Evolutionary conservation across 2,329 filamentous ascomycete species (phyloP).

Genomic region (Colletotrichum salicis): DNA sequence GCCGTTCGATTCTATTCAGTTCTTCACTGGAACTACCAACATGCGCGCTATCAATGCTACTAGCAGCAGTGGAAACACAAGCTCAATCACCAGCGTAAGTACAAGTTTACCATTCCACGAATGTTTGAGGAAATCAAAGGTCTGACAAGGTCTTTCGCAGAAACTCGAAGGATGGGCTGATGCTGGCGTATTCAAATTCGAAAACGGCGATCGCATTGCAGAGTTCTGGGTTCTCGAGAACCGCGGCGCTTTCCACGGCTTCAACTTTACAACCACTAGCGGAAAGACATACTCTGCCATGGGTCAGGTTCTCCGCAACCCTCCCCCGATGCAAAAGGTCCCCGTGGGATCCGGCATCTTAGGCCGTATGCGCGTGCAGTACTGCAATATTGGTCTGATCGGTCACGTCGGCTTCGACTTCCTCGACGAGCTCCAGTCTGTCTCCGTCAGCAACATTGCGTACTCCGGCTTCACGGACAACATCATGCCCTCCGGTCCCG

Average conservation of each 20-base stretch:
- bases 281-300: slow-evolving; percentile 11
- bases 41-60: slow-evolving; percentile 23
- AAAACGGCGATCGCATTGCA: slow-evolving; percentile 9
- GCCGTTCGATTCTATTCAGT: slow-evolving; percentile 15
- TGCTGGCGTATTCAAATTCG: slow-evolving; percentile 15
- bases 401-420: slow-evolving; percentile 34
- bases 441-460: slow-evolving; percentile 34
- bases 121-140: not conserved
- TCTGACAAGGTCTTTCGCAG: not conserved
- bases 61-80: slow-evolving; percentile 8
- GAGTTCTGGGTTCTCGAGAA: slow-evolving; percentile 14
- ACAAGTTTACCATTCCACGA: too few species aligned
- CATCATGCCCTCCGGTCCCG: slow-evolving; percentile 31
- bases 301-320: not conserved
- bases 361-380: slow-evolving; percentile 26
- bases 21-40: slow-evolving; percentile 20
- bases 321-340: not conserved
- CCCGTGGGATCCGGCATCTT: slow-evolving; percentile 32
- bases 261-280: slow-evolving; percentile 21
- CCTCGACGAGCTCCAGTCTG: slow-evolving; percentile 35
- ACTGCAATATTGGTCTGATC: slow-evolving; percentile 27
- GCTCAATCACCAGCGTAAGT: slow-evolving; percentile 12
- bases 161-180: slow-evolving; percentile 8
- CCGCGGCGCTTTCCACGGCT: not conserved
- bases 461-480: slow-evolving; percentile 34